Conservation (phyloP, 2,329 filamentous ascomycete genomes). For the Rhynchosporium secalis region DNA sequence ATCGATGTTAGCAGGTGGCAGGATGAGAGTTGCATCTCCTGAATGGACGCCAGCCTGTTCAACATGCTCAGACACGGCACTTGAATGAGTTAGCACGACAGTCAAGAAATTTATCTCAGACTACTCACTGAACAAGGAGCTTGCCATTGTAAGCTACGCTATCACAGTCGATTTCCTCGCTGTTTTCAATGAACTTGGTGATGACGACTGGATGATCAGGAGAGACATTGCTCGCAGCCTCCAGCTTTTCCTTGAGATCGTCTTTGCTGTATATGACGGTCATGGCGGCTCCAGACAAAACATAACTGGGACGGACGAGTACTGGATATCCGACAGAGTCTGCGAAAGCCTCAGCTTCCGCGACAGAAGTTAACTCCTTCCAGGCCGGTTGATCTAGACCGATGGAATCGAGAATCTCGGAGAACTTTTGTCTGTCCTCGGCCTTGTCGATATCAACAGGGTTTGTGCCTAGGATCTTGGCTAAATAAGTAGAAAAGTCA, state of each 20-base stretch:
- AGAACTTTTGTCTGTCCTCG: slow-evolving; percentile 98
- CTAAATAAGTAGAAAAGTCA: background rate
- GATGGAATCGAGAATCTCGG: slow-evolving; percentile 93
- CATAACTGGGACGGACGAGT: slow-evolving; percentile 90
- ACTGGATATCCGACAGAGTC: slow-evolving; percentile 88
- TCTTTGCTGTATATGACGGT: slow-evolving; percentile 87
- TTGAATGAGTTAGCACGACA: background rate
- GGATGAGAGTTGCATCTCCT: slow-evolving; percentile 90
- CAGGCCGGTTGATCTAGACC: slow-evolving; percentile 95
- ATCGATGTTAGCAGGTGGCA: slow-evolving; percentile 82
- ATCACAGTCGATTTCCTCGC: slow-evolving; percentile 94
- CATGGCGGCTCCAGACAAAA: slow-evolving; percentile 97
- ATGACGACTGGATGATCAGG: slow-evolving; percentile 98
- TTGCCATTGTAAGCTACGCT: slow-evolving; percentile 85
- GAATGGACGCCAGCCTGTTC: slow-evolving; percentile 98
- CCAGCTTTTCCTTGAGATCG: slow-evolving; percentile 92
- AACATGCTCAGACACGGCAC: slow-evolving; percentile 88
- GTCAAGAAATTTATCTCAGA: too few relatives aligned
- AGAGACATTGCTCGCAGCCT: slow-evolving; percentile 85
- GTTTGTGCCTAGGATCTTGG: slow-evolving; percentile 77
- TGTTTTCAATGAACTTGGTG: slow-evolving; percentile 96
- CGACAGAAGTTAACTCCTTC: slow-evolving; percentile 92
- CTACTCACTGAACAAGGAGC: slow-evolving; percentile 68
- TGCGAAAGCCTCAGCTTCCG: slow-evolving; percentile 85
- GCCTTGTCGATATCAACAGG: slow-evolving; percentile 96